Evolutionary conservation across 768 basidiomycete species (phyloP).

Genomic region (Lentinula raphanica): DNA sequence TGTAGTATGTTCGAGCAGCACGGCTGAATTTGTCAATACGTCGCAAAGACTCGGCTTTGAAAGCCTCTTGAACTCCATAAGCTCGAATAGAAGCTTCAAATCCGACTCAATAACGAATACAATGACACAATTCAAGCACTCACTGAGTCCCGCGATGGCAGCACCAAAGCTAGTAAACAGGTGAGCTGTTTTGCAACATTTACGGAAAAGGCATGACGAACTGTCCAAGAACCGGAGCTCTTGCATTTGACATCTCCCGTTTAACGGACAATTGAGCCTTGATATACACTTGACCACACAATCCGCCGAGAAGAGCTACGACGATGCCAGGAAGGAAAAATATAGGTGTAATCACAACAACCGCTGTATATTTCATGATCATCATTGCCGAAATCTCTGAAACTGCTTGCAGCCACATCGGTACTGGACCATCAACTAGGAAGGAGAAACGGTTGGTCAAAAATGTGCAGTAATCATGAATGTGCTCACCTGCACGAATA

Average conservation of each 20-base stretch:
- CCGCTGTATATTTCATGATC: slow-evolving; percentile 20
- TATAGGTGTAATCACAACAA: slow-evolving; percentile 19
- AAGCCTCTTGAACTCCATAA: slow-evolving; percentile 36
- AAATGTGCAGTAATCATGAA: background rate
- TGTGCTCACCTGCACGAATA: slow-evolving; percentile 26
- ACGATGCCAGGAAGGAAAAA: slow-evolving; percentile 24
- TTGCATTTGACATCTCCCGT: slow-evolving; percentile 18
- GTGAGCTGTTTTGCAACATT: background rate
- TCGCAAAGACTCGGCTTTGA: slow-evolving; percentile 25
- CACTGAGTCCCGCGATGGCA: slow-evolving; percentile 46
- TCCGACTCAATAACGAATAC: too few species aligned
- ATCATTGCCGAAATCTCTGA: slow-evolving; percentile 13
- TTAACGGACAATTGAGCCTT: slow-evolving; percentile 21
- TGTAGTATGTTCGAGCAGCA: slow-evolving; percentile 28
- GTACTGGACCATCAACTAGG: slow-evolving; percentile 14
- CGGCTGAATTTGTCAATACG: slow-evolving; percentile 36
- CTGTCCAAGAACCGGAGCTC: slow-evolving; percentile 19
- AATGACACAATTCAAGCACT: too few species aligned
- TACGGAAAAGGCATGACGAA: slow-evolving; percentile 30
- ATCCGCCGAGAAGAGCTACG: slow-evolving; percentile 22
- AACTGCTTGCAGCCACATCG: slow-evolving; percentile 8
- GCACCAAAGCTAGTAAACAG: slow-evolving; percentile 37
- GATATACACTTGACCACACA: slow-evolving; percentile 21
- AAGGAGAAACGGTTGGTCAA: too few species aligned
- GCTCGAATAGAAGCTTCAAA: slow-evolving; percentile 34